A percentile compares a stretch with the other conserved stretches of the same genome.
Evolutionary conservation across 495 filamentous ascomycete species (phyloP).

Genomic region (Astrocystis sublimbata): DNA sequence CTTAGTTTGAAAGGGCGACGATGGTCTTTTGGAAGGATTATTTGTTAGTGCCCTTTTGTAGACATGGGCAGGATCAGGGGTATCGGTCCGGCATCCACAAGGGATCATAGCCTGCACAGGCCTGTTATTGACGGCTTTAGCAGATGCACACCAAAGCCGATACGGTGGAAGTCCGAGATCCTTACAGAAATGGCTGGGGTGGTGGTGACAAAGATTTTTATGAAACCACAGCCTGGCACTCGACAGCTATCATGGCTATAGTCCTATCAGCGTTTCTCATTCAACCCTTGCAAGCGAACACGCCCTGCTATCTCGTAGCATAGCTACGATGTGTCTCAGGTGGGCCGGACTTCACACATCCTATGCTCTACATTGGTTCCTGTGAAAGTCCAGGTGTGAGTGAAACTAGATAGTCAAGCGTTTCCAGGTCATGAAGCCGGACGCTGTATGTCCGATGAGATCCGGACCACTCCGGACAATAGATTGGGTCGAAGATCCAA

Average conservation of each 20-base stretch:
- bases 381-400: background rate
- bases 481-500: background rate
- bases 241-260: background rate
- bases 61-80: background rate
- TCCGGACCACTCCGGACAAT: background rate
- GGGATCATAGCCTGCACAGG: background rate
- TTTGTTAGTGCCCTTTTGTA: background rate
- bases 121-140: background rate
- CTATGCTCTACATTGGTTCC: background rate
- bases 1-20: background rate
- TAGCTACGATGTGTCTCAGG: background rate
- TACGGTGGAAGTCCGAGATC: background rate
- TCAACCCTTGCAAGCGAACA: background rate
- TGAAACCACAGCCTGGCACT: background rate
- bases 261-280: background rate
- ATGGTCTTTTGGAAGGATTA: constrained; percentile 8
- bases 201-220: background rate
- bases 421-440: background rate
- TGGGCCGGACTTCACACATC: background rate
- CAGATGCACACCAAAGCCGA: background rate
- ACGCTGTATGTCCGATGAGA: background rate
- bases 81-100: background rate
- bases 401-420: background rate
- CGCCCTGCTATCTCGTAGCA: background rate
- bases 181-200: background rate